Base-by-base conservation (phyloP, 345 rosid genomes). In the Populus deltoides region DNA sequence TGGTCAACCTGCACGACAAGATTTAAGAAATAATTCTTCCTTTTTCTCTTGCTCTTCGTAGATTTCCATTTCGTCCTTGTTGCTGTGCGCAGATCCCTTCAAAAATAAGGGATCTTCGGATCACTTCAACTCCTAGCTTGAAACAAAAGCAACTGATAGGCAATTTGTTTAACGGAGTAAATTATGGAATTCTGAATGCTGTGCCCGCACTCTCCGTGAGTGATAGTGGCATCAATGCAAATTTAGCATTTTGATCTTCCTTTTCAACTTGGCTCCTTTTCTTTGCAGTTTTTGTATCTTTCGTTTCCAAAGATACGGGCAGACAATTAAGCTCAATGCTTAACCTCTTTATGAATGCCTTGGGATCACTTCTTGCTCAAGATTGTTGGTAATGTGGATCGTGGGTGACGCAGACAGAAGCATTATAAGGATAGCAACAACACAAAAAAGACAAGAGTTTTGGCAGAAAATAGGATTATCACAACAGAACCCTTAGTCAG, bases 1-100 rank as follows among this genome's bases (percentile, higher is more conserved):
- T 95, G 61, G 96, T 87, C 71, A 87, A 86, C 36, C 89, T 95
- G 74, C 96, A 95, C 31, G 89, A 93, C 82, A 95, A 93, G 90
- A 89, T 95, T 65, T 86, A 83, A 51, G 84, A 61, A 57, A 80
- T 15, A 47, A 63, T 7, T 41, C 22, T 35, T 62, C 8, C 4
- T 8, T 7, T 69, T 24, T 69, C 59, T 27, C 8, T 18, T 27
- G 5, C 61, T 43, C 63, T 38, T 43, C 76, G 43, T 72, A 73
- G 71, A 57, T 75, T 51, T 53, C 24, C 13, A 38, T 7, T 7
- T 71, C n/a, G 59, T 29, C 38, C 24, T 29, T 17, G 31, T 68
- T 27, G n/a, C 70, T 16, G 66, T 20, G 20, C 8, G 39, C 68
- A 57, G 74, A 77, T 25, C 82, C 81, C 81, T 80, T 57, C n/a